Evolutionary conservation across 768 basidiomycete species (phyloP).

Genomic region (Termitomyces sp.): DNA sequence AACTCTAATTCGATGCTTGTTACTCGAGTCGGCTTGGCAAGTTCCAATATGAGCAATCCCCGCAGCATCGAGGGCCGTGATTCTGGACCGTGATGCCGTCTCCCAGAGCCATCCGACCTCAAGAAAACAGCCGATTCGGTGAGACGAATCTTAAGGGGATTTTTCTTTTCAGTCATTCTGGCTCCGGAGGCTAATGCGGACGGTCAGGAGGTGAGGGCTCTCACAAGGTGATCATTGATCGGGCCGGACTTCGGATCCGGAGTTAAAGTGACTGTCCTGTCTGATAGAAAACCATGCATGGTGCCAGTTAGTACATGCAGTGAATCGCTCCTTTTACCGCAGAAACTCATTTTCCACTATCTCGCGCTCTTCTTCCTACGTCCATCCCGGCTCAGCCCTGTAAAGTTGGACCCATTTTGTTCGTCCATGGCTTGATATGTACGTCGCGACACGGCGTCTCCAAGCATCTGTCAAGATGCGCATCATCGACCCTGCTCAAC

Average conservation of each 20-base stretch:
- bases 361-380: background rate
- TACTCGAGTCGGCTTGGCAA: conserved; percentile 76
- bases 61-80: conserved; percentile 50
- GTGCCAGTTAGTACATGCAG: background rate
- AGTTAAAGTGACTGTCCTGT: background rate
- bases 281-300: background rate
- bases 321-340: background rate
- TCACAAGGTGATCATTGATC: background rate
- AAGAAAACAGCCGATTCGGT: conserved; percentile 75
- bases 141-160: conserved; percentile 49
- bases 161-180: conserved; percentile 25
- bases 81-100: conserved; percentile 22
- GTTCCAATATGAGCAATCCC: conserved; percentile 51
- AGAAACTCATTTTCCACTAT: background rate
- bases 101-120: conserved; percentile 36
- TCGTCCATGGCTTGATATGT: background rate
- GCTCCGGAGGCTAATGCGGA: background rate
- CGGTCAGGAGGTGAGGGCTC: background rate
- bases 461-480: background rate
- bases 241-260: background rate
- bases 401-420: background rate
- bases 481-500: background rate
- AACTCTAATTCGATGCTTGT: conserved; percentile 81
- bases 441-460: background rate
- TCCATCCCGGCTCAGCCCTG: background rate